Evolutionary conservation across 371 early-diverging fungal genomes (phyloP).

Genomic region (Entomophthora muscae): DNA sequence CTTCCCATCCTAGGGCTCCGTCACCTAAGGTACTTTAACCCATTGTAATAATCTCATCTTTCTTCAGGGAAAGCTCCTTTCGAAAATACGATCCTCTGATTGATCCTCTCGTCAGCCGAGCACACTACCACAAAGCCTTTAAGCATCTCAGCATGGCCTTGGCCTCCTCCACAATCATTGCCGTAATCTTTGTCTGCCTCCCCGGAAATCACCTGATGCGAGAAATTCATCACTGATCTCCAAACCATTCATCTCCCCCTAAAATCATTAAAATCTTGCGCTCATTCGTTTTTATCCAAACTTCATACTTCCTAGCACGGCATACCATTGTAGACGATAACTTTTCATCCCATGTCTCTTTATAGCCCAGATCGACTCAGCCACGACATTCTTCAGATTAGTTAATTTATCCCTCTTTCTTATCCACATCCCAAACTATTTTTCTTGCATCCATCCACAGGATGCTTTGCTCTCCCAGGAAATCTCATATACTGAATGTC

Average conservation of each 20-base stretch:
- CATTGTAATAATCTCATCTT: not conserved
- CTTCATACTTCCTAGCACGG: no score
- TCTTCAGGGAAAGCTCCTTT: not conserved
- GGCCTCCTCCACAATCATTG: not conserved
- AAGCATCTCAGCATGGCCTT: not conserved
- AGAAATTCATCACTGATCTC: not conserved
- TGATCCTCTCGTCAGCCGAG: not conserved
- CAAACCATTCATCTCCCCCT: not conserved
- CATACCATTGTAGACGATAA: no score
- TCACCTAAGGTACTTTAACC: not conserved
- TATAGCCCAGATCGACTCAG: no score
- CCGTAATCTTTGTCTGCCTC: not conserved
- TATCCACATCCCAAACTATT: no score
- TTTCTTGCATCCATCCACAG: no score
- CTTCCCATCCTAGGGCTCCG: not conserved
- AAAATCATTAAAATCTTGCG: no score
- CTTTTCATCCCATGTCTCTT: no score
- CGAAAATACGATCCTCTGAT: not conserved
- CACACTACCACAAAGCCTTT: not conserved
- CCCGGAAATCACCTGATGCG: conserved; percentile 1
- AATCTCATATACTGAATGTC: no score
- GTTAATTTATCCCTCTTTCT: no score
- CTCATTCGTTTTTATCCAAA: no score
- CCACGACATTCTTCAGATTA: no score
- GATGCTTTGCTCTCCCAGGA: no score